These are phyloP conservation scores for Limonomyces culmigenus DNA, from an alignment of 1,284 basidiomycete genomes.

Conservation along the genomic window DNA sequence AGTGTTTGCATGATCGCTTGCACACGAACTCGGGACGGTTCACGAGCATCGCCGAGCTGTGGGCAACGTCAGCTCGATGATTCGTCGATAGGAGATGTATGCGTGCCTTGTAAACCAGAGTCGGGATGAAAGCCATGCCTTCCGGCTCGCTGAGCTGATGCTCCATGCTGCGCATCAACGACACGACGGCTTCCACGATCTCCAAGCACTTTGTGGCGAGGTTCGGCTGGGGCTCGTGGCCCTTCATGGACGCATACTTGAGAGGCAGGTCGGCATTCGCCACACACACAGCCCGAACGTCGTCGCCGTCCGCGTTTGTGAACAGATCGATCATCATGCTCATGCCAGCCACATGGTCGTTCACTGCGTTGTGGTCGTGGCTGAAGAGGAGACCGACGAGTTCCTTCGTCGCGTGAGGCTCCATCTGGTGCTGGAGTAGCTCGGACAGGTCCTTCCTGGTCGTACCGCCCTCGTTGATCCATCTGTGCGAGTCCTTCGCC, in stretches of 20 bases:
- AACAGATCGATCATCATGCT: conserved; percentile 64
- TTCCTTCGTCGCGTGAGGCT: conserved; percentile 64
- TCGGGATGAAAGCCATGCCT: conserved; percentile 79
- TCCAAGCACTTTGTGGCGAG: conserved; percentile 83
- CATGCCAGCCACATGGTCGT: conserved; percentile 78
- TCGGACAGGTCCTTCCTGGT: conserved; percentile 82
- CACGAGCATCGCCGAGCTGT: conserved; percentile 69
- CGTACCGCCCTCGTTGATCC: conserved; percentile 73
- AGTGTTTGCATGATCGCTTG: conserved; percentile 57
- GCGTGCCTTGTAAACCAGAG: conserved; percentile 77
- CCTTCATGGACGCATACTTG: conserved; percentile 87
- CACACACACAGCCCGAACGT: conserved; percentile 59
- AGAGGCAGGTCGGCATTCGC: conserved; percentile 87
- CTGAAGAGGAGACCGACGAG: conserved; percentile 79
- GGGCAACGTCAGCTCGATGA: conserved; percentile 4
- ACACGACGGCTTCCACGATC: conserved; percentile 65
- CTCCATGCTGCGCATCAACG: conserved; percentile 52
- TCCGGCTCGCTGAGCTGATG: conserved; percentile 83
- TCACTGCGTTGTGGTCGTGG: conserved; percentile 90
- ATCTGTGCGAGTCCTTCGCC: conserved; percentile 63
- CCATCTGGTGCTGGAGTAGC: conserved; percentile 82
- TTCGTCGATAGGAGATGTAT: neutral
- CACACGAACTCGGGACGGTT: conserved; percentile 54
- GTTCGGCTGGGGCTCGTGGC: conserved; percentile 89
- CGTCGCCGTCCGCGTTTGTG: conserved; percentile 34